Base-by-base conservation (phyloP, 306 rosid species). In the Lablab purpureus region DNA sequence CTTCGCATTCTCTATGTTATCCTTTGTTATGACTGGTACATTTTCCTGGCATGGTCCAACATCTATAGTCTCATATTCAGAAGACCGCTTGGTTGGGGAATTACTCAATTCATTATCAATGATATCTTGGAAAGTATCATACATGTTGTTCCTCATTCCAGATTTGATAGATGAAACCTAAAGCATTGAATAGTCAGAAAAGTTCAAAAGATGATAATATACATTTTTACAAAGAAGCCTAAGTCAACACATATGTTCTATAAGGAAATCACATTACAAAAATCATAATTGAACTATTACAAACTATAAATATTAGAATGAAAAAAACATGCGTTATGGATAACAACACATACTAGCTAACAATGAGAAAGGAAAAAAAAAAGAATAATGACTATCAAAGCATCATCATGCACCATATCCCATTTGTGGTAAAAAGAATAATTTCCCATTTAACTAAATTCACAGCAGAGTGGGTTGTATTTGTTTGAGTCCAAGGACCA, bases 61-160 rank as follows among this genome's bases (percentile, higher is more conserved):
- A 82, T 85, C 91, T 59, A 91, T 85, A 67, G 88, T 85, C 83
- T 86, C 88, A 83, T 70, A 81, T 56, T 82, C 84, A 41, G 88
- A 76, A 47, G 88, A 79, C 84, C 74, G 55, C 72, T 89, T 87
- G 23, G 78, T 62, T 3, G 22, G 65, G 70, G 90, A 80, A 60
- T 84, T 81, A 8, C 84, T 72, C 60, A 83, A 52, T 54, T 89
- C 90, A 40, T 37, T 74, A 54, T 77, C 77, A 83, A 85, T 59
- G 67, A 91, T 62, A 37, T 84, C 84, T 87, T 91, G 97, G 63
- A 89, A 82, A n/a, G 90, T 78, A 79, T 94, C 99, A 85, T 85
- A 92, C 51, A 94, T 87, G 88, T 90, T 91, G 79, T 92, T 89
- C 97, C 97, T 89, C 87, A 84, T 84, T 84, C 99, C 98, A 74